Evolutionary conservation across 139 green algal species (phyloP).

Genomic region (Micromonas commoda): DNA sequence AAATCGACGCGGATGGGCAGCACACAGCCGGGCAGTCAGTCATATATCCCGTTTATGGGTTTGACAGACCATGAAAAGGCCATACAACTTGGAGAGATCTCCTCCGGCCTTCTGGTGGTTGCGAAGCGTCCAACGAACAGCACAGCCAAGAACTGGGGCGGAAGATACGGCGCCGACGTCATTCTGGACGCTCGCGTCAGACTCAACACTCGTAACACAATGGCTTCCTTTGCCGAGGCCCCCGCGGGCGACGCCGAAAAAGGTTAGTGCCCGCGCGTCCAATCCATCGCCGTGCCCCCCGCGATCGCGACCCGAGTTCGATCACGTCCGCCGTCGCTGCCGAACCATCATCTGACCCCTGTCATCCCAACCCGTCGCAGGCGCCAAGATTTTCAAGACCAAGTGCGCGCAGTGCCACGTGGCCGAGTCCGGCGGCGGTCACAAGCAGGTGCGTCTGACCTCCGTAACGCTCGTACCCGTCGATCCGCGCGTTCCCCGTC

Average conservation of each 20-base stretch:
- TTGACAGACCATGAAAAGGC: not conserved
- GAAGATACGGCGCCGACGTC: too few relatives aligned
- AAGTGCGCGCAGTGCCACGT: slow-evolving; percentile 96
- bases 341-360: not conserved
- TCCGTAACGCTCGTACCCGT: not conserved
- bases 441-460: slow-evolving; percentile 81
- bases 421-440: slow-evolving; percentile 78
- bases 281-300: not conserved
- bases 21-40: too few relatives aligned
- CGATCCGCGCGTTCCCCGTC: slow-evolving; percentile 1
- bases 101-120: not conserved
- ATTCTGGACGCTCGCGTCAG: too few relatives aligned
- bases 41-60: not conserved
- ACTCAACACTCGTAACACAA: too few relatives aligned
- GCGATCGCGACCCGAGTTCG: too few relatives aligned
- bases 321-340: too few relatives aligned
- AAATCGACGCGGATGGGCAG: too few relatives aligned
- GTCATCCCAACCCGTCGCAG: slow-evolving; percentile 17
- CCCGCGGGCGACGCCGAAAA: slow-evolving; percentile 54
- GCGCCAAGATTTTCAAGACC: slow-evolving; percentile 94
- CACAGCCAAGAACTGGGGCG: too few relatives aligned
- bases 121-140: too few relatives aligned
- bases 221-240: slow-evolving; percentile 67
- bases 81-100: not conserved
- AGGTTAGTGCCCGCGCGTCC: not conserved